A percentile compares a stretch with the other conserved stretches of the same genome.
Evolutionary conservation across 345 rosid genomes (phyloP).

Genomic region (Eucalyptus polyanthemos): DNA sequence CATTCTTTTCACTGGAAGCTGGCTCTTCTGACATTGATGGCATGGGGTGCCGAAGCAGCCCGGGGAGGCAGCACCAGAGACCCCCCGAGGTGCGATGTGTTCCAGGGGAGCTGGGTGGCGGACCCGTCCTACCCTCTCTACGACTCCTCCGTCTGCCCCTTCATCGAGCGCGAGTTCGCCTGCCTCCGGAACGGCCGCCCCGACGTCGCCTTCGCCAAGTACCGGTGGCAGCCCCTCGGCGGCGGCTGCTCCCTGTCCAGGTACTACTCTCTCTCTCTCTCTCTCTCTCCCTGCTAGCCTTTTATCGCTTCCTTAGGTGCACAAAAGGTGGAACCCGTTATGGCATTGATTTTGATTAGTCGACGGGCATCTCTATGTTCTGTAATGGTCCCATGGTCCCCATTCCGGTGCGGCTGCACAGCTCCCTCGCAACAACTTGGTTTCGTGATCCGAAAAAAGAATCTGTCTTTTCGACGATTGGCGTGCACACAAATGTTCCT

Average conservation of each 20-base stretch:
- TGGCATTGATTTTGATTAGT: background rate
- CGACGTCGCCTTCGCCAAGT: constrained; percentile 38
- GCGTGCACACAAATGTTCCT: background rate
- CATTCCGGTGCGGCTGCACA: background rate
- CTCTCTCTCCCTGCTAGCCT: background rate
- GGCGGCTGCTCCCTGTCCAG: constrained; percentile 48
- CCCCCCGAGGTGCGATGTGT: constrained; percentile 28
- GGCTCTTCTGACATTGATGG: background rate
- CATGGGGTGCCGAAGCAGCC: background rate
- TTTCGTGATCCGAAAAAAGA: background rate
- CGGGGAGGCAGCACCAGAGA: background rate
- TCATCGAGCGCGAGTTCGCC: constrained; percentile 50
- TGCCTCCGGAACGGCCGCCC: constrained; percentile 69
- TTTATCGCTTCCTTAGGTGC: background rate
- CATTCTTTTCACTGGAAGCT: background rate
- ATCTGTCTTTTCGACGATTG: background rate
- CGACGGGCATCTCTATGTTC: background rate
- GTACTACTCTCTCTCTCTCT: background rate
- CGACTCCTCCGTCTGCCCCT: constrained; percentile 45
- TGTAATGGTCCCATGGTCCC: background rate
- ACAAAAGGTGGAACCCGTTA: background rate
- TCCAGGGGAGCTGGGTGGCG: constrained; percentile 58
- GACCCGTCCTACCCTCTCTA: constrained; percentile 62
- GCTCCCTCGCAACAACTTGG: background rate
- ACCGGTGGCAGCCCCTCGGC: constrained; percentile 61